Evolutionary conservation across 2,329 filamentous ascomycete species (phyloP), one percentile per base, ranked within the genome.

Genomic region (Ophiobolus disseminans): DNA sequence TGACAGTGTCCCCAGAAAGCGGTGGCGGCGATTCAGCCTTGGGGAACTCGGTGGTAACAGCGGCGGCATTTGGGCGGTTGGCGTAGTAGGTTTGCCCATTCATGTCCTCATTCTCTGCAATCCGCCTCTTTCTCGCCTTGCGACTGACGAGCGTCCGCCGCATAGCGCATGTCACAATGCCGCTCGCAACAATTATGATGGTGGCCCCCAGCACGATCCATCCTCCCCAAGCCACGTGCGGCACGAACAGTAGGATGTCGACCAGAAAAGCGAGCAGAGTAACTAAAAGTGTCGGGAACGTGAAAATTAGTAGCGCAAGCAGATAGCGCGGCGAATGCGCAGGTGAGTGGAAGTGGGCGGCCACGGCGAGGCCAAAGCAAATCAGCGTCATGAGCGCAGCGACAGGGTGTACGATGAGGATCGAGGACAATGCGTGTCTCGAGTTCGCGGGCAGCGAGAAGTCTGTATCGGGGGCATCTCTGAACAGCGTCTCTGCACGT

Each of bases 91-190:
- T 94, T 65, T 94, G 86, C 21, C 93, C 93, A 70, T 90, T 97
- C 92, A 97, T 97, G 70, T 97, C 92, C 6, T 92, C 90, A 69
- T 97, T 96, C 73, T 95, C 89, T 2, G 86, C 91, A 68, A 97
- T 95, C 36, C 91, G 85, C 78, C 87, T 90, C 80, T 94, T 92
- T 54, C 92, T 84, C n/a, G 92, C 90, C 77, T 97, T 97, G 63
- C 93, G 85, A 73, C 90, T 90, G 53, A 97, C 90, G 48, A 97
- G 79, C 2, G 92, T 95, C 51, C 93, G 86, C 57, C 94, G 88
- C 91, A 97, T 97, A 17, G 91, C 91, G 71, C 92, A 99, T 7
- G 91, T 92, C 26, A 97, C 86, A 48, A 99, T 82, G 32, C 87
- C 88, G 68, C 90, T 89, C 19, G 90, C 79, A 41, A 89, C 86